These are phyloP conservation scores for Handroanthus guayacan DNA, from an alignment of 257 asterid species.

Conservation along the genomic window DNA sequence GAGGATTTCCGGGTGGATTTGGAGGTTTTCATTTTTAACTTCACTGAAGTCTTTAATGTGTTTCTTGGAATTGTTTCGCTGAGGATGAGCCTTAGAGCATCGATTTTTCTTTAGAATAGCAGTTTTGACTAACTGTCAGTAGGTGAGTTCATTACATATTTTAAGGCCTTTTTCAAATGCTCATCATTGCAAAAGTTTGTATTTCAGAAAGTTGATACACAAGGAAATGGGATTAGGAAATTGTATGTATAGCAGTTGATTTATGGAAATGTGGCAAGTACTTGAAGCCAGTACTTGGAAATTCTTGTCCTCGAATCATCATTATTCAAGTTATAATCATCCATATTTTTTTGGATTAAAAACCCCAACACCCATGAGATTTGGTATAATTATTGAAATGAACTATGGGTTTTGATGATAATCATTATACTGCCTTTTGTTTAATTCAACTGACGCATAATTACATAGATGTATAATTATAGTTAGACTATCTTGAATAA, in stretches of 20 bases:
- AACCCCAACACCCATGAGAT: no score
- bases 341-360: background rate
- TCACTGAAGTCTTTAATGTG: background rate
- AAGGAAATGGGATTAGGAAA: constrained; percentile 12
- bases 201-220: constrained; percentile 9
- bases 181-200: constrained; percentile 24
- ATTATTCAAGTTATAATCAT: constrained; percentile 24
- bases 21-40: constrained; percentile 76
- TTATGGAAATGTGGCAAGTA: background rate
- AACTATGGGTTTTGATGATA: no score
- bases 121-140: constrained; percentile 36
- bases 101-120: constrained; percentile 23
- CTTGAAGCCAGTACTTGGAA: background rate
- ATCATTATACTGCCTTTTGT: no score
- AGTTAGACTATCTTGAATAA: no score
- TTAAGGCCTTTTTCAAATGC: constrained; percentile 20
- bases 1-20: constrained; percentile 82
- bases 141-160: constrained; percentile 1
- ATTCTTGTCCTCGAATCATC: constrained; percentile 28
- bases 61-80: constrained; percentile 21
- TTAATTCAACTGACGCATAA: no score
- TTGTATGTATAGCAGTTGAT: constrained; percentile 35
- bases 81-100: constrained; percentile 17
- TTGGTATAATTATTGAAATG: no score
- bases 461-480: no score